These are phyloP conservation scores for Polygonum aviculare DNA, from an alignment of 148 eudicot genomes.

Conservation along the genomic window DNA sequence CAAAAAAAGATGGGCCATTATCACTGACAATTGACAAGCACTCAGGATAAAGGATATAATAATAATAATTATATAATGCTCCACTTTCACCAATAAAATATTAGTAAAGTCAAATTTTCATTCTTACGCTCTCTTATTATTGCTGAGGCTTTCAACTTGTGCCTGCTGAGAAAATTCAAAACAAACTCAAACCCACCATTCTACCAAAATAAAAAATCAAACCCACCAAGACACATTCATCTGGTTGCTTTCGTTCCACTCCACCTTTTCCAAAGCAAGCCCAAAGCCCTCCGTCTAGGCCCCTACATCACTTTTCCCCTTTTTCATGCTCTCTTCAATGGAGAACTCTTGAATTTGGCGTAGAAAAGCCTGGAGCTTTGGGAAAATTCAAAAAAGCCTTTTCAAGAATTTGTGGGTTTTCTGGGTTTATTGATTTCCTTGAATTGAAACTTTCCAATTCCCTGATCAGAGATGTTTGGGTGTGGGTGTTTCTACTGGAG, in stretches of 20 bases:
- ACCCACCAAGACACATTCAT: not conserved
- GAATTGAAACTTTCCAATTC: conserved; percentile 1
- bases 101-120: not conserved
- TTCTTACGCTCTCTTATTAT: not conserved
- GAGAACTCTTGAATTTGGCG: not conserved
- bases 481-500: conserved; percentile 43
- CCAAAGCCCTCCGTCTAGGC: not conserved
- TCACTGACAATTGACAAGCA: not conserved
- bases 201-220: not conserved
- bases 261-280: conserved; percentile 1
- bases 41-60: not conserved
- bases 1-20: not conserved
- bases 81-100: not conserved
- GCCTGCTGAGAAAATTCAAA: not conserved
- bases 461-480: conserved; percentile 25
- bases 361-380: not conserved
- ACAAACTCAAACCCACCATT: conserved; percentile 6
- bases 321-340: conserved; percentile 2
- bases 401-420: conserved; percentile 2
- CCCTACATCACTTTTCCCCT: not conserved
- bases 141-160: not conserved
- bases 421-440: not conserved
- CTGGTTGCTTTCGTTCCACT: conserved; percentile 3
- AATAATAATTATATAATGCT: not conserved
- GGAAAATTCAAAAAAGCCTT: not conserved